Conservation (phyloP, 805 yeast genomes). For the Nematodospora valgi region DNA sequence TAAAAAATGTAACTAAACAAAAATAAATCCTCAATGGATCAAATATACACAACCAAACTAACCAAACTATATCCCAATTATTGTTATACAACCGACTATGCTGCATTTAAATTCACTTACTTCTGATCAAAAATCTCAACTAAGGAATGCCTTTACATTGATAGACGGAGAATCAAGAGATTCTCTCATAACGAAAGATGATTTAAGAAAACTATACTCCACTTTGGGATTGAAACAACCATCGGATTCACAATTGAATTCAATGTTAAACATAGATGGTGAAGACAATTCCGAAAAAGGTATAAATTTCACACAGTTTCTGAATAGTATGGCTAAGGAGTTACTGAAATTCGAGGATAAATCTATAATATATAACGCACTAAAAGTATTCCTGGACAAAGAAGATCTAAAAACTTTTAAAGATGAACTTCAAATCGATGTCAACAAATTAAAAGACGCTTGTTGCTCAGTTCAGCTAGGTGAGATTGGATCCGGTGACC, state of each 20-base stretch:
- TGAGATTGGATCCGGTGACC: constrained; percentile 46
- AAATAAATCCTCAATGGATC: neutral
- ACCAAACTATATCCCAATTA: neutral
- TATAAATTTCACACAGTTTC: constrained; percentile 62
- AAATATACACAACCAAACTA: constrained; percentile 1
- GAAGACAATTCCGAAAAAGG: constrained; percentile 21
- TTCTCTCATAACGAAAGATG: constrained; percentile 54
- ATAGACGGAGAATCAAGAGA: constrained; percentile 79
- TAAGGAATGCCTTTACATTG: constrained; percentile 72
- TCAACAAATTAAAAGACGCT: constrained; percentile 46
- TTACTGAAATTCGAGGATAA: constrained; percentile 48
- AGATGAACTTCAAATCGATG: constrained; percentile 43
- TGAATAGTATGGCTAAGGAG: constrained; percentile 58
- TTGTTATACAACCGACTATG: no score
- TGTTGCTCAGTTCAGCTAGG: constrained; percentile 45
- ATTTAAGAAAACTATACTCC: constrained; percentile 51
- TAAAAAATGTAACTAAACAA: constrained; percentile 4
- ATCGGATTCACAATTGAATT: constrained; percentile 37
- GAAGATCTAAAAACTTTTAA: constrained; percentile 10
- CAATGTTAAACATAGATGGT: constrained; percentile 45
- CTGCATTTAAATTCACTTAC: constrained; percentile 41
- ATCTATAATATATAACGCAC: constrained; percentile 55
- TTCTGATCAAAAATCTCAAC: constrained; percentile 59
- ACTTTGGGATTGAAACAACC: constrained; percentile 49
- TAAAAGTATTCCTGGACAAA: constrained; percentile 46